These are phyloP conservation scores for Lentinula raphanica DNA, from an alignment of 768 basidiomycete genomes.

Conservation along the genomic window DNA sequence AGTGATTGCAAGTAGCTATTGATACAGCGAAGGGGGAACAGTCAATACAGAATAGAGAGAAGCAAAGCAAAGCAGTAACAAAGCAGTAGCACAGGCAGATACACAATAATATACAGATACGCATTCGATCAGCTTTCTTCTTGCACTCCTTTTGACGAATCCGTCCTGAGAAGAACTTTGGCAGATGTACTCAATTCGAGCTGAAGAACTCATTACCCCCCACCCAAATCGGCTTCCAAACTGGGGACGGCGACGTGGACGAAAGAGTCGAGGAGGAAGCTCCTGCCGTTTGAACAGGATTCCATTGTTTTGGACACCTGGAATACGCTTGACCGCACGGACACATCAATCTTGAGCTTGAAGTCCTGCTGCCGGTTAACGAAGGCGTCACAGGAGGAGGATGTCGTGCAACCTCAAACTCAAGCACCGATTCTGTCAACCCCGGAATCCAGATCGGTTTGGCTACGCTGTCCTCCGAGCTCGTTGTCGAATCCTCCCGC, in stretches of 20 bases:
- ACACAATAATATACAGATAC: too few species aligned
- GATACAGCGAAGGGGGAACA: too few species aligned
- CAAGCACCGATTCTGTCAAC: neutral
- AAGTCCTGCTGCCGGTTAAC: neutral
- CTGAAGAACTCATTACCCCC: neutral
- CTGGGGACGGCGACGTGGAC: neutral
- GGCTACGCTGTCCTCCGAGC: neutral
- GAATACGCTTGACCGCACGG: neutral
- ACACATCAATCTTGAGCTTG: neutral
- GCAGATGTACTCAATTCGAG: too few species aligned
- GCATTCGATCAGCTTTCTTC: too few species aligned
- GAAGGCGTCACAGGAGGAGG: neutral
- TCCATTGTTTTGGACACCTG: neutral
- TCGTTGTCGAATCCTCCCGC: neutral
- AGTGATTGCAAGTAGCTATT: too few species aligned
- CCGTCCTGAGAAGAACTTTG: too few species aligned
- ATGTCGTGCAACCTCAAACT: neutral
- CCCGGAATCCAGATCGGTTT: neutral
- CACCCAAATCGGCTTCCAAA: neutral
- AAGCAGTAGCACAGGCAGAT: too few species aligned
- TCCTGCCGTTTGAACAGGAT: too few species aligned
- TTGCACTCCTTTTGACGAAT: too few species aligned
- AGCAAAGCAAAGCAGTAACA: too few species aligned
- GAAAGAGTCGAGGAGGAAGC: neutral
- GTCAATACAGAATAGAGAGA: too few species aligned